Evolutionary conservation across 352 stramenopile species (phyloP), one percentile per base, ranked within the genome.

Genomic region (Phytophthora foliorum): DNA sequence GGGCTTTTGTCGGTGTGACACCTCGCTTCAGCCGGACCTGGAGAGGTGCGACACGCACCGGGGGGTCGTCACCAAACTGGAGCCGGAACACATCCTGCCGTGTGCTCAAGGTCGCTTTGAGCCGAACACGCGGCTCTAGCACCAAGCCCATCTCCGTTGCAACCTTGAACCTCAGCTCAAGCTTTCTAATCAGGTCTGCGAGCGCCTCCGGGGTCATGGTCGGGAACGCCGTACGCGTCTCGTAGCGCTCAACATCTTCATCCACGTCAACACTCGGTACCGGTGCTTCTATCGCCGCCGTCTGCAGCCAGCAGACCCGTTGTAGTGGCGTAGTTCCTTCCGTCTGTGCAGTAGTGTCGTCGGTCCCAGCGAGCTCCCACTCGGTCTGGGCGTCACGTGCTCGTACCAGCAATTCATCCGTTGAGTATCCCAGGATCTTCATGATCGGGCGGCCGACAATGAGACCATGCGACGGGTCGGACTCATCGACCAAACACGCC

Each of bases 31-130:
- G 8, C 8, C 59, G 34, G 1, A 74, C 58, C n/a, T 60, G 31
- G 50, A 74, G 25, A 4, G 59, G 66, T 4, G 52, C 58, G 2
- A 64, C 66, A 16, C 25, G 14, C 1, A 74, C 66, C 3, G 53
- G 59, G 4, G 66, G 57, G 27, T 69, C 56, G 32, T 50, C 29
- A 21, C 66, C 52, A 29, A 68, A 57, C 6, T 60, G n/a, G 32
- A 69, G 13, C 7, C 66, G 49, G 42, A 65, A 69, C 8, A 0
- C 21, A 21, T 66, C 29, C n/a, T 36, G 16, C 38, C 21, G 24
- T 2, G 19, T 13, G 4, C 34, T 19, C 4, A 69, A 9, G 17
- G 63, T 61, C 3, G 49, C 50, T 19, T 36, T 24, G 8, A 62
- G 42, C 17, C 27, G 34, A 5, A 31, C 6, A 6, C n/a, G 27